Base-by-base conservation (phyloP, 176 grass and related monocot species). In the Elaeis guineensis region DNA sequence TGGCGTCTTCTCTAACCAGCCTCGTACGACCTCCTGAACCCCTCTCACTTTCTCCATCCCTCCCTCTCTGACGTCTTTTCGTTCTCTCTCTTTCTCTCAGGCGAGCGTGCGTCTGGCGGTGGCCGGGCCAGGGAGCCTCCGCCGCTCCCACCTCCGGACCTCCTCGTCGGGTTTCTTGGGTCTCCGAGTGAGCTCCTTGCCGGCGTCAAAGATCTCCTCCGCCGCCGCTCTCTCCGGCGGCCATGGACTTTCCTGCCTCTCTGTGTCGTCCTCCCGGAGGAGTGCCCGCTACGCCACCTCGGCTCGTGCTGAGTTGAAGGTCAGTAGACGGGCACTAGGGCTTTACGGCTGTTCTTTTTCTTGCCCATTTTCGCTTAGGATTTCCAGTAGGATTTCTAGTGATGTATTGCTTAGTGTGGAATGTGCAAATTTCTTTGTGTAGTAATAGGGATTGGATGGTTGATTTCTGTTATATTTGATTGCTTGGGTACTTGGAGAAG, bases 221-320 rank as follows among this genome's bases (percentile, higher is more conserved):
- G 59, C 78, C 50, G 22, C 80, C 26, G 19, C 79, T 21, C 59
- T 67, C 69, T 65, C 61, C 61, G 64, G 48, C 54, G 55, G 52
- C 5, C 24, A 9, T 19, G 9, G 63, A 24, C 4, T 57, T 21
- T 44, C 62, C 4, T 63, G 57, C 25, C 62, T 67, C 3, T 19
- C 67, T 49, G 11, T 69, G 18, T 35, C 55, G 3, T 7, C 2
- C n/a, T 2, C 17, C 8, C 69, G 55, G 14, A 49, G 49, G 73
- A 64, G 78, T 17, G 39, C 69, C 56, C 80, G 85, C 50, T 84
- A 77, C 80, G 64, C 72, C 49, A 55, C 73, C 52, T 89, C 73
- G 72, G 80, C 85, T 62, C 75, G 64, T 18, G 80, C 80, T 17
- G 85, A 89, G n/a, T 49, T 81, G 72, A 89, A 71, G 80, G 77